These are phyloP conservation scores for Leucaena leucocephala DNA, from an alignment of 306 rosid genomes.

Conservation along the genomic window DNA sequence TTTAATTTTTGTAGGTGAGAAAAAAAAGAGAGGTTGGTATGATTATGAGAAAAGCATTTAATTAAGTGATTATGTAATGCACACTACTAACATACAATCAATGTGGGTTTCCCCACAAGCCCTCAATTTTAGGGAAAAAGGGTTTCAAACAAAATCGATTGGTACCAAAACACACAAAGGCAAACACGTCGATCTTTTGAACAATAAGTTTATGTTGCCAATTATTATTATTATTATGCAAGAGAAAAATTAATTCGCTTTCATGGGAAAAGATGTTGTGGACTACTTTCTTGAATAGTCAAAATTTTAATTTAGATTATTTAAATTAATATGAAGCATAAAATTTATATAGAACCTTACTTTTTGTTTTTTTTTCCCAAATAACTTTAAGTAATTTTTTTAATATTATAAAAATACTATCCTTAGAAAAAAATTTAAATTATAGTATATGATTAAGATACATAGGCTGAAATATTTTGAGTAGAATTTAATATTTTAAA, in stretches of 20 bases:
- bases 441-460: too few species aligned
- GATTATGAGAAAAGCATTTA: constrained; percentile 18
- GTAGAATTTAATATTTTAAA: too few species aligned
- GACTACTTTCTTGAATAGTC: not conserved
- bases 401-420: too few species aligned
- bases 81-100: constrained; percentile 41
- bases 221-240: constrained; percentile 36
- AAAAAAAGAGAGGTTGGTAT: not conserved
- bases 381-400: too few species aligned
- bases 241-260: constrained; percentile 24
- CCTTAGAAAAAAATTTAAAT: too few species aligned
- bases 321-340: not conserved
- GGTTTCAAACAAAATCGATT: constrained; percentile 31
- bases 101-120: constrained; percentile 38
- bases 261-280: constrained; percentile 14
- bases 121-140: constrained; percentile 58
- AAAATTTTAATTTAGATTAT: not conserved
- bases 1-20: not conserved
- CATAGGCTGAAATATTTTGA: too few species aligned
- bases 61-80: constrained; percentile 26
- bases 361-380: too few species aligned
- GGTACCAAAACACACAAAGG: constrained; percentile 35
- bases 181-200: constrained; percentile 24
- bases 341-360: not conserved
- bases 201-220: constrained; percentile 47